Base-by-base conservation (phyloP, 2,329 filamentous ascomycete species). In the Xylariaceae sp. region DNA sequence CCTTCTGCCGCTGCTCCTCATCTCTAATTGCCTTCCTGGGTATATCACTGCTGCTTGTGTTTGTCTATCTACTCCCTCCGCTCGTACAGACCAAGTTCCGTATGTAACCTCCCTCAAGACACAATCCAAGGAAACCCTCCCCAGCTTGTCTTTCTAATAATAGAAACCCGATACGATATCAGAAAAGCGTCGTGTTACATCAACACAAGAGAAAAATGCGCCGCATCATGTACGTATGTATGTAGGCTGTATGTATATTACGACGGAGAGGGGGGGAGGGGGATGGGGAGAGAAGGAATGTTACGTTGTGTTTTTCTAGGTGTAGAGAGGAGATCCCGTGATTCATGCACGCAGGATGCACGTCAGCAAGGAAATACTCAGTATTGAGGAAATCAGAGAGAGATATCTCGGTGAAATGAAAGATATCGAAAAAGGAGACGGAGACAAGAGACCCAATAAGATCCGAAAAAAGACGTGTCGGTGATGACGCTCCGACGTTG, bases 401-500 rank as follows among this genome's bases (percentile, higher is more conserved):
- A 5, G 4, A 30, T 30, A 30, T 30, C 23, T 30, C 23, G 23
- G 23, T 30, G 23, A 30, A 30, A 30, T 30, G 23, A 30, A 30
- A 30, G 23, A 30, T 30, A 30, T 30, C 23, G 23, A 30, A 30
- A 30, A 30, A 30, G 23, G 23, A 30, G 23, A 30, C 23, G 23
- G 23, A 30, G 23, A 30, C 23, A 5, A 30, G 23, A 30, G 23
- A 30, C 23, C 23, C 23, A 30, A 30, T 30, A 6, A 45, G n/a
- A 45, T n/a, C 11, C 41, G 41, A 13, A 11, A n/a, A 4, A 56
- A 56, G 41, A 44, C 51, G 51, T 47, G 52, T 59, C 61, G 56
- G 56, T 13, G 49, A 61, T 55, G 53, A 51, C 37, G 37, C 52
- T 49, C 56, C 59, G 59, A 53, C 48, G 56, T 39, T 55, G 59